Evolutionary conservation across 441 rosid genomes (phyloP).

Genomic region (Isatis lusitanica): DNA sequence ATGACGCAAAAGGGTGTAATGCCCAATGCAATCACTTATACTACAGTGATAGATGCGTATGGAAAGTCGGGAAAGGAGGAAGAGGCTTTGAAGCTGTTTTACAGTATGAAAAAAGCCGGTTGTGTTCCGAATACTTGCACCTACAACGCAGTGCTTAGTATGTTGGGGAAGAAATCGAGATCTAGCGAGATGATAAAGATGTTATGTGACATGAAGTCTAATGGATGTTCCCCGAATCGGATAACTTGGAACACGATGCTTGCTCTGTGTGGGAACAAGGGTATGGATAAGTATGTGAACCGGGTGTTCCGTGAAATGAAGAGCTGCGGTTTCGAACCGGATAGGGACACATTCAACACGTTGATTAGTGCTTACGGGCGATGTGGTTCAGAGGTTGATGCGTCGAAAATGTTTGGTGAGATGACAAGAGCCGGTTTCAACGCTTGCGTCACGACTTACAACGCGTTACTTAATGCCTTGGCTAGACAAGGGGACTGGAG

Average conservation of each 20-base stretch:
- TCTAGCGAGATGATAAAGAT: slow-evolving; percentile 72
- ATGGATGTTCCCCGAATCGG: slow-evolving; percentile 78
- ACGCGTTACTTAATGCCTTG: slow-evolving; percentile 83
- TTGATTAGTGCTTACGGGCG: slow-evolving; percentile 78
- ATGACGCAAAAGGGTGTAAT: slow-evolving; percentile 63
- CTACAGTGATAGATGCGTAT: slow-evolving; percentile 80
- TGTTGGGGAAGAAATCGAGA: slow-evolving; percentile 76
- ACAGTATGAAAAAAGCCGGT: slow-evolving; percentile 68
- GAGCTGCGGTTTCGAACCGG: slow-evolving; percentile 88
- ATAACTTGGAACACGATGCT: slow-evolving; percentile 93
- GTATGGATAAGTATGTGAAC: slow-evolving; percentile 65
- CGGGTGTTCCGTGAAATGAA: slow-evolving; percentile 75
- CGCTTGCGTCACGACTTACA: slow-evolving; percentile 76
- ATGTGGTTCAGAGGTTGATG: slow-evolving; percentile 67
- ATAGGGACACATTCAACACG: slow-evolving; percentile 83
- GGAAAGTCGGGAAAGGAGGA: slow-evolving; percentile 79
- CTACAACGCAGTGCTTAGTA: slow-evolving; percentile 73
- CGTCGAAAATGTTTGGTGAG: slow-evolving; percentile 66
- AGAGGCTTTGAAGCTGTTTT: slow-evolving; percentile 62
- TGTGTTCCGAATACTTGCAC: slow-evolving; percentile 82
- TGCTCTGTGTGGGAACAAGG: slow-evolving; percentile 67
- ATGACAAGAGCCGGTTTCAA: slow-evolving; percentile 76
- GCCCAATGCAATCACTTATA: slow-evolving; percentile 85
- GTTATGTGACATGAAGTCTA: slow-evolving; percentile 69
- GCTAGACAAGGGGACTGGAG: slow-evolving; percentile 82